Evolutionary conservation across 2,329 filamentous ascomycete genomes (phyloP), one percentile per base, ranked within the genome.

Genomic region (Hypoxylon sp.): DNA sequence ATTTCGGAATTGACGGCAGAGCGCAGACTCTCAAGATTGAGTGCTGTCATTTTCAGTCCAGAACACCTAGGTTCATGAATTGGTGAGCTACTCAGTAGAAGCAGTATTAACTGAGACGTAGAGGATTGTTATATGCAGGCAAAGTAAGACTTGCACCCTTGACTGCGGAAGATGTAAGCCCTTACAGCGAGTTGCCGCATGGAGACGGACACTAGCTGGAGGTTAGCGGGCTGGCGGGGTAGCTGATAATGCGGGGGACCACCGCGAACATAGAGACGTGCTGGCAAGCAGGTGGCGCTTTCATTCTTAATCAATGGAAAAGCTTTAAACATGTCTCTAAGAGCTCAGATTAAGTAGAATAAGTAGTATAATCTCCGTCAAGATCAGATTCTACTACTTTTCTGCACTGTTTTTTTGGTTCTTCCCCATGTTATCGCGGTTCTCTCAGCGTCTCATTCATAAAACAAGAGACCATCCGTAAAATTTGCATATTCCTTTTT

Each of bases 1-100:
- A 69, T 63, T n/a, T 59, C 61, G 3, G 42, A 31, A 8, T 46
- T 46, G 17, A 54, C 32, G 17, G 48, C 19, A 32, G 35, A 48
- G 32, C 48, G 48, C 27, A 58, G 27, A 5, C 15, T 17, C 2
- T 58, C 31, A 2, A 58, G 13, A 19, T 37, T 11, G 6, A 15
- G 8, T 19, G 13, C 27, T 5, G 13, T 29, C 55, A 58, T 58
- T 48, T 39, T 27, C 37, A n/a, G 21, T 13, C 42, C 5, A 4
- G 7, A 6, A 6, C 5, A 19, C 6, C n/a, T 56, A 1, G 11
- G 10, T 29, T 10, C 6, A 17, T 46, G 10, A 32, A 13, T 32
- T 44, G 4, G 2, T 19, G 2, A 15, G 44, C 13, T 13, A 21
- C 17, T 4, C 13, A 53, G 15, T 7, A 10, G 17, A 24, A 27